phyloP scores from a whole-genome alignment of 176 grass and related monocot species.

The Zoysia japonica region DNA sequence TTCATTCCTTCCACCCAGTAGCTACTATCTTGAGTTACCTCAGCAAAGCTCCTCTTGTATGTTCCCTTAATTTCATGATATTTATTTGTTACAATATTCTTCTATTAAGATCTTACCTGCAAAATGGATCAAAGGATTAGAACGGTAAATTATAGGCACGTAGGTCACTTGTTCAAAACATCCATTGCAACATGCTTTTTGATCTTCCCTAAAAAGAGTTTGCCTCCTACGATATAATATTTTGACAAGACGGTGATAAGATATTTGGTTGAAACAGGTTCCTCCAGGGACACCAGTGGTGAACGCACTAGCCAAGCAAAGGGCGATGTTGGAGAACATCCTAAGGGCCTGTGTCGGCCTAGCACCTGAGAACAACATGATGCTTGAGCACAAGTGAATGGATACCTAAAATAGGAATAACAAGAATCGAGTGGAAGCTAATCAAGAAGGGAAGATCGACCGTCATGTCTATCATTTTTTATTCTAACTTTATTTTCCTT shows the following conservation, averaged over 20 bases:
- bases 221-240: not conserved
- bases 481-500: not conserved
- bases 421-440: slow-evolving; percentile 4
- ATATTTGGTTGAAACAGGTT: slow-evolving; percentile 49
- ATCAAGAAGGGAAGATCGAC: slow-evolving; percentile 25
- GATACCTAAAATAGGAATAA: not conserved
- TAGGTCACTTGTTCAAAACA: not conserved
- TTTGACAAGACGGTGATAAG: not conserved
- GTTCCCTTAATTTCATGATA: not conserved
- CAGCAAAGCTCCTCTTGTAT: slow-evolving; percentile 94
- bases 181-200: not conserved
- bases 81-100: not conserved
- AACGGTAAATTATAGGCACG: not conserved
- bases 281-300: slow-evolving; percentile 95
- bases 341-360: slow-evolving; percentile 90
- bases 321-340: slow-evolving; percentile 99
- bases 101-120: not conserved
- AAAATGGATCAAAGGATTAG: not conserved
- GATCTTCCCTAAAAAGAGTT: not conserved
- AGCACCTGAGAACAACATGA: slow-evolving; percentile 95
- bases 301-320: slow-evolving; percentile 91
- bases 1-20: slow-evolving; percentile 97
- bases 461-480: slow-evolving; percentile 1
- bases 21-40: slow-evolving; percentile 95
- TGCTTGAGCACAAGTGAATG: slow-evolving; percentile 90